phyloP scores from a whole-genome alignment of 1,139 yeast genomes.

The Nakaseomyces sp. region DNA sequence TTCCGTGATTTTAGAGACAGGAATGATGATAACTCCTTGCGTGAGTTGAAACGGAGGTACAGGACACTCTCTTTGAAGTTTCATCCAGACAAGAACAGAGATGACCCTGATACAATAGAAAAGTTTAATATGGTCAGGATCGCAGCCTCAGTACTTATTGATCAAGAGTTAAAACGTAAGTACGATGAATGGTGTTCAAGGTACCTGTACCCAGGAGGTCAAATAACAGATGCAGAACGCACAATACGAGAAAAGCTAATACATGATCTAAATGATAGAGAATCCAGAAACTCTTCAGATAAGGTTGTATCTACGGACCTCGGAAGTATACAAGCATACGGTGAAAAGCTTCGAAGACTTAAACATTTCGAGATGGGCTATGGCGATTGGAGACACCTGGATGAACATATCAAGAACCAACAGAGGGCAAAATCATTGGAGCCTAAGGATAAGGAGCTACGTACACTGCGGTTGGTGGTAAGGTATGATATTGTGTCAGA shows the following conservation, averaged over 20 bases:
- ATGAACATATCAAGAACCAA: background rate
- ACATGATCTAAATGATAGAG: background rate
- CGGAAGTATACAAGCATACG: conserved; percentile 20
- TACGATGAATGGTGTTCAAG: conserved; percentile 37
- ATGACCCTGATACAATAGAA: conserved; percentile 48
- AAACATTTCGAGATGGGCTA: conserved; percentile 21
- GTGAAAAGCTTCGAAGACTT: conserved; percentile 22
- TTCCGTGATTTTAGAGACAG: background rate
- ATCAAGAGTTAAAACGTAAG: conserved; percentile 43
- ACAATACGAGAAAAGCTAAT: conserved; percentile 8
- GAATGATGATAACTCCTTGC: conserved; percentile 7
- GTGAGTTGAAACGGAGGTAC: conserved; percentile 59
- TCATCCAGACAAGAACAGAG: conserved; percentile 93
- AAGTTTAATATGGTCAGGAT: conserved; percentile 53
- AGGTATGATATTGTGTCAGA: background rate
- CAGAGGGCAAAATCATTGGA: no score
- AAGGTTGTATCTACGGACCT: conserved; percentile 5
- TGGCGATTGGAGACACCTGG: conserved; percentile 22
- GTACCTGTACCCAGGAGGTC: conserved; percentile 1
- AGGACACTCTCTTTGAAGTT: conserved; percentile 72
- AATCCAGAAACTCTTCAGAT: background rate
- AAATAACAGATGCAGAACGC: conserved; percentile 9
- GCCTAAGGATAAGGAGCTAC: background rate
- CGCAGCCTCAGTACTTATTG: conserved; percentile 54
- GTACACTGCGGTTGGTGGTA: background rate